Conservation (phyloP, 371 early-diverging fungal species). For the Mortierella sp. region DNA sequence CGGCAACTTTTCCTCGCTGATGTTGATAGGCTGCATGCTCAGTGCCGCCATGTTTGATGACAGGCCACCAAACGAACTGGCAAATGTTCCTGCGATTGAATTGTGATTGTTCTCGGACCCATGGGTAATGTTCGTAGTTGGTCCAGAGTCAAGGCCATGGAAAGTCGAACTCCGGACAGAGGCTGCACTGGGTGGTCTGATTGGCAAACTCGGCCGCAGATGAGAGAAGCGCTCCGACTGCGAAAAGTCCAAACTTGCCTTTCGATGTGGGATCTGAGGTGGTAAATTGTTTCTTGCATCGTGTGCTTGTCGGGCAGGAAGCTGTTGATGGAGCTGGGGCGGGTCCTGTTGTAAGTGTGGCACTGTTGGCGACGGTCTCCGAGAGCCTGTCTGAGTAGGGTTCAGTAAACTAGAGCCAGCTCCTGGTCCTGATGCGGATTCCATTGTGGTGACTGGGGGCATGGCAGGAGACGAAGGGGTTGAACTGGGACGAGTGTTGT, state of each 20-base stretch:
- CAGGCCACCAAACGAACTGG: slow-evolving; percentile 17
- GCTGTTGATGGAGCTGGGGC: slow-evolving; percentile 32
- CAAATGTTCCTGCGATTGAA: slow-evolving; percentile 13
- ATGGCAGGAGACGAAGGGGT: slow-evolving; percentile 52
- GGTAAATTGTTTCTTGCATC: slow-evolving; percentile 35
- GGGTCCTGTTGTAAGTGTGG: slow-evolving; percentile 24
- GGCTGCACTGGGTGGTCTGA: slow-evolving; percentile 55
- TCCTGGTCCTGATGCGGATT: neutral
- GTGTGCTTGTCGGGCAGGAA: slow-evolving; percentile 12
- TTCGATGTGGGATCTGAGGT: slow-evolving; percentile 52
- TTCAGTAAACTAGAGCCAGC: slow-evolving; percentile 7
- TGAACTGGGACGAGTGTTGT: slow-evolving; percentile 33
- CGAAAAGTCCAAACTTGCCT: slow-evolving; percentile 55
- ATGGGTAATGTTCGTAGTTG: slow-evolving; percentile 9
- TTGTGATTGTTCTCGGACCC: slow-evolving; percentile 5
- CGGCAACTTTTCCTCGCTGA: slow-evolving; percentile 53
- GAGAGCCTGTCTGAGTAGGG: slow-evolving; percentile 27
- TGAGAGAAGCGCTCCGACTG: slow-evolving; percentile 43
- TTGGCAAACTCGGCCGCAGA: slow-evolving; percentile 43
- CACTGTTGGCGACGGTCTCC: slow-evolving; percentile 47
- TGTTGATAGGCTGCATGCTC: slow-evolving; percentile 51
- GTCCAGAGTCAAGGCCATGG: slow-evolving; percentile 37
- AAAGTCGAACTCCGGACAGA: slow-evolving; percentile 52
- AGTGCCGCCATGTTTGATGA: slow-evolving; percentile 33
- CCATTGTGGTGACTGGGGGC: slow-evolving; percentile 28